Evolutionary conservation across 345 rosid species (phyloP).

Genomic region (Pugionium dolabratum): DNA sequence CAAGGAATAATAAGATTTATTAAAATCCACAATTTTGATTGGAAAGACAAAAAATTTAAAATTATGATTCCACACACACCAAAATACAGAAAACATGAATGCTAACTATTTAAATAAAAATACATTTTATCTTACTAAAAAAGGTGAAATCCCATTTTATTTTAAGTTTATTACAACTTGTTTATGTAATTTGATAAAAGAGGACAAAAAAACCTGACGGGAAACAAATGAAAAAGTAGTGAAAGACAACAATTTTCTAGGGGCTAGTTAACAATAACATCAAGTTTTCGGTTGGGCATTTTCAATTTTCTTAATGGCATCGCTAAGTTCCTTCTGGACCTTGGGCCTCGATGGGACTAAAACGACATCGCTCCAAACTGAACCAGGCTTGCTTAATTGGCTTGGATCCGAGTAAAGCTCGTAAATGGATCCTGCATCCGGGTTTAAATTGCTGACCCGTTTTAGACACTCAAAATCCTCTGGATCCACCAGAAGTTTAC

Average conservation of each 20-base stretch:
- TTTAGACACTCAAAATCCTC: conserved; percentile 55
- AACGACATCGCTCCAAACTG: conserved; percentile 65
- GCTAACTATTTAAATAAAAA: too few species aligned
- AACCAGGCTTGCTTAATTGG: conserved; percentile 48
- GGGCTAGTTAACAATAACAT: conserved; percentile 21
- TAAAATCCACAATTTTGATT: neutral
- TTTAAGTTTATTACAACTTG: neutral
- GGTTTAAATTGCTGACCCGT: conserved; percentile 48
- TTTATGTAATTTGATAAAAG: neutral
- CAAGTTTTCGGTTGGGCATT: conserved; percentile 20
- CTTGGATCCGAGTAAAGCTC: conserved; percentile 60
- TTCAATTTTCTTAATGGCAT: conserved; percentile 50
- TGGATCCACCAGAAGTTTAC: conserved; percentile 64
- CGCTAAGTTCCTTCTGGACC: conserved; percentile 48
- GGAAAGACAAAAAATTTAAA: neutral
- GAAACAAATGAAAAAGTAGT: conserved; percentile 6
- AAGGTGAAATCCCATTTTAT: neutral
- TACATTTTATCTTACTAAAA: neutral
- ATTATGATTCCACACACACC: neutral
- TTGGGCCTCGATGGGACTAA: conserved; percentile 50
- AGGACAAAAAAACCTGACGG: neutral
- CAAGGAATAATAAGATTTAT: neutral
- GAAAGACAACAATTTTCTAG: neutral
- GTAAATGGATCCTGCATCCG: conserved; percentile 64
- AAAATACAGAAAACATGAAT: too few species aligned